Conservation (phyloP, 305 asterid species). For the Fraxinus velutina region DNA sequence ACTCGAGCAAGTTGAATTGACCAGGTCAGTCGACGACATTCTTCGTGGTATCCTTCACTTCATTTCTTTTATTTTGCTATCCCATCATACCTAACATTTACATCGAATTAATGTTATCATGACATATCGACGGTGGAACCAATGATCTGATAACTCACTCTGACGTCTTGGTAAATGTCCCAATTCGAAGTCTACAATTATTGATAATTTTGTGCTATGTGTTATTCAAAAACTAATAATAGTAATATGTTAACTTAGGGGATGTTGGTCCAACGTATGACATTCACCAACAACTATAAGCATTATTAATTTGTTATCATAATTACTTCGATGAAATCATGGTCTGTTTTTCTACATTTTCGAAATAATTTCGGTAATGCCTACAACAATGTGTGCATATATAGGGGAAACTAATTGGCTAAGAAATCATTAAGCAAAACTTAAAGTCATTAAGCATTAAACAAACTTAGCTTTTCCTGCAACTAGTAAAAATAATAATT, state of each 20-base stretch:
- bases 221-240: no score
- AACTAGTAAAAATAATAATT: neutral
- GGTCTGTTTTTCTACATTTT: neutral
- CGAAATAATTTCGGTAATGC: neutral
- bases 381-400: neutral
- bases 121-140: neutral
- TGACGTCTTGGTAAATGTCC: neutral
- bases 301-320: neutral
- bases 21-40: neutral
- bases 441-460: neutral
- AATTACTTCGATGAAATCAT: neutral
- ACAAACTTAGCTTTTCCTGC: neutral
- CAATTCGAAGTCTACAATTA: neutral
- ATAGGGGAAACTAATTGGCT: neutral
- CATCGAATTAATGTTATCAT: neutral
- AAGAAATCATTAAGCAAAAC: neutral
- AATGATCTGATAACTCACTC: neutral
- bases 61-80: neutral
- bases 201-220: neutral
- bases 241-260: no score
- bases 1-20: neutral
- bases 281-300: neutral
- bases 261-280: neutral
- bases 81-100: no score
- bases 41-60: neutral